A percentile compares a stretch with the other conserved stretches of the same genome.
These are phyloP conservation scores for Entrophospora sp. DNA, from an alignment of 192 early-diverging fungal genomes.

Conservation along the genomic window DNA sequence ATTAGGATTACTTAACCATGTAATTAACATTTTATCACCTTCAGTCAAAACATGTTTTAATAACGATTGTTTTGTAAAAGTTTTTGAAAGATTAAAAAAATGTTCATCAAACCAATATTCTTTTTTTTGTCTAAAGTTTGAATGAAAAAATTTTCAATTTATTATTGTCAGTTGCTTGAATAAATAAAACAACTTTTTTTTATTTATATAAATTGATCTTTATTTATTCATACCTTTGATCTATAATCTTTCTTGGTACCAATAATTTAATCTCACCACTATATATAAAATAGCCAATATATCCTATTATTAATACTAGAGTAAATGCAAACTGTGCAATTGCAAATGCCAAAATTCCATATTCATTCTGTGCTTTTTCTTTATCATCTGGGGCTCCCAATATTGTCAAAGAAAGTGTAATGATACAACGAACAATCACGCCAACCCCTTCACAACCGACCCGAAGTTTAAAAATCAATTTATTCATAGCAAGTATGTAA, in stretches of 20 bases:
- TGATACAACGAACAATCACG: conserved; percentile 61
- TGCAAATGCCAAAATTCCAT: conserved; percentile 72
- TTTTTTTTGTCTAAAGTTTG: too few relatives aligned
- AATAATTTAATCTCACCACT: conserved; percentile 25
- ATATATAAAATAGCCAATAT: conserved; percentile 38
- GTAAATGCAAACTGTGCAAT: conserved; percentile 71
- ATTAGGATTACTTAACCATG: conserved; percentile 39
- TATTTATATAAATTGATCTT: background rate
- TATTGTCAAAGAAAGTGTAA: conserved; percentile 56
- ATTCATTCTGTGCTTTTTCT: conserved; percentile 26
- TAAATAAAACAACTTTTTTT: too few relatives aligned
- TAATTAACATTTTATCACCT: conserved; percentile 92
- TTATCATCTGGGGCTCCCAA: conserved; percentile 28
- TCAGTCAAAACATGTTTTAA: conserved; percentile 93
- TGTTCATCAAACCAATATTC: conserved; percentile 51
- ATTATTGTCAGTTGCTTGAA: too few relatives aligned
- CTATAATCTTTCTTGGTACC: conserved; percentile 25
- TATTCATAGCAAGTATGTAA: conserved; percentile 62
- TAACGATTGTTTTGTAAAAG: conserved; percentile 76
- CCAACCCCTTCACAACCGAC: conserved; percentile 78
- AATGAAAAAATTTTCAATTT: too few relatives aligned
- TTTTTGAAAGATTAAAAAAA: conserved; percentile 57
- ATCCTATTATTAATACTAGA: conserved; percentile 47
- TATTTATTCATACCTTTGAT: conserved; percentile 32
- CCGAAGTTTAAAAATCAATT: conserved; percentile 66